These are phyloP conservation scores for Leptographium procerum DNA, from an alignment of 2,329 filamentous ascomycete genomes.

Conservation along the genomic window DNA sequence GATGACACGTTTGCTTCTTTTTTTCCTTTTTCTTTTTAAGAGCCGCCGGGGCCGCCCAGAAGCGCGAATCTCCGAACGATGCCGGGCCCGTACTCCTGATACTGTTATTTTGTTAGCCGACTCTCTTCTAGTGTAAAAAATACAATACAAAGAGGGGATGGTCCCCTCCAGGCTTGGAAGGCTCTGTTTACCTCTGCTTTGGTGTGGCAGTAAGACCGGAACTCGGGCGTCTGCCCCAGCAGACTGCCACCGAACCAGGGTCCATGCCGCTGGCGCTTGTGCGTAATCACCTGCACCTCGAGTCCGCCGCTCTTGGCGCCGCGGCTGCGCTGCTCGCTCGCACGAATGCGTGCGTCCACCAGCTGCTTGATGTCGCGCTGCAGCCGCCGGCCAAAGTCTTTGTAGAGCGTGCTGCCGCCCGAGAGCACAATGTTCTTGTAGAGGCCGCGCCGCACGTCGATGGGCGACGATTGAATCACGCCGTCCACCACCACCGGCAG, in stretches of 20 bases:
- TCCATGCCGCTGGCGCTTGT: constrained; percentile 93
- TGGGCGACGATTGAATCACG: constrained; percentile 94
- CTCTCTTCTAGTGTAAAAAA: not conserved
- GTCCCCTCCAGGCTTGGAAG: too few species aligned
- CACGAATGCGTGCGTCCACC: constrained; percentile 84
- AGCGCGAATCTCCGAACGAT: constrained; percentile 93
- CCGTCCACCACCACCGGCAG: constrained; percentile 89
- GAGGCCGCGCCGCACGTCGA: constrained; percentile 88
- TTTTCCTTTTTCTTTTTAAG: constrained; percentile 29
- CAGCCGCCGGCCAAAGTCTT: constrained; percentile 91
- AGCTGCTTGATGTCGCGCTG: constrained; percentile 96
- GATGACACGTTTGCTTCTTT: not conserved
- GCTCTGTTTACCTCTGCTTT: constrained; percentile 55
- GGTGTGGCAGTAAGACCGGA: constrained; percentile 96
- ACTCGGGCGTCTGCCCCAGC: constrained; percentile 93
- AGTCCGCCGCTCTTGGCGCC: constrained; percentile 87
- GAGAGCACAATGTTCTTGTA: constrained; percentile 99
- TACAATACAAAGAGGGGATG: not conserved
- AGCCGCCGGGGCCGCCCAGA: constrained; percentile 80
- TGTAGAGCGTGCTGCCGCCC: constrained; percentile 93
- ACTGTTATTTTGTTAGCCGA: constrained; percentile 35
- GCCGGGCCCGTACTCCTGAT: constrained; percentile 90
- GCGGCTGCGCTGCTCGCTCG: constrained; percentile 82
- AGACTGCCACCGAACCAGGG: constrained; percentile 98
- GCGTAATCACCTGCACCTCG: constrained; percentile 93